Percentiles rank a stretch among this genome's conserved stretches.
Evolutionary conservation across 164 flowering plant genomes (phyloP).

Genomic region (Piper betle): DNA sequence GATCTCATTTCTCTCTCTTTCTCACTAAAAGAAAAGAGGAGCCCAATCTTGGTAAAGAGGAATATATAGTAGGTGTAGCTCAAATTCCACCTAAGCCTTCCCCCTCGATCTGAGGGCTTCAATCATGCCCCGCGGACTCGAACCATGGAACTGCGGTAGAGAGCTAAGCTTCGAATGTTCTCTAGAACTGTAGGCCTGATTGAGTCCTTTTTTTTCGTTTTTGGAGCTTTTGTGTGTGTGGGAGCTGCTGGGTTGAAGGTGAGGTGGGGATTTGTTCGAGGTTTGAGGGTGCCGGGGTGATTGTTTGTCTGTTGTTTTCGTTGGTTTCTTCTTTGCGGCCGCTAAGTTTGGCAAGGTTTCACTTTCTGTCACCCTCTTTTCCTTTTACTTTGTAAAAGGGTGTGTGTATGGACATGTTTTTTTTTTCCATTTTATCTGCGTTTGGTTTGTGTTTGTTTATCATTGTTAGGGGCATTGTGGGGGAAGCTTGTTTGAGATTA

Average conservation of each 20-base stretch:
- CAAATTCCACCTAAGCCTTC: slow-evolving; percentile 3
- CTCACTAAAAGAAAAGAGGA: not conserved
- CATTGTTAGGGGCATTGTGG: no score
- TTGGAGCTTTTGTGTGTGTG: not conserved
- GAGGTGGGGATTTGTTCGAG: slow-evolving; percentile 8
- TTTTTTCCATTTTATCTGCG: slow-evolving; percentile 6
- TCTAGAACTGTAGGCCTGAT: not conserved
- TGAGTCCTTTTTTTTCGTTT: slow-evolving; percentile 18
- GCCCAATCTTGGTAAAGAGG: slow-evolving; percentile 2
- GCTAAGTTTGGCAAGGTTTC: not conserved
- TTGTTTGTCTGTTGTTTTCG: slow-evolving; percentile 1
- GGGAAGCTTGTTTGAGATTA: no score
- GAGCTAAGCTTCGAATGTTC: slow-evolving; percentile 6
- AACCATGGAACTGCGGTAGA: slow-evolving; percentile 11
- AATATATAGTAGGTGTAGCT: slow-evolving; percentile 12
- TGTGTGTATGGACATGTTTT: slow-evolving; percentile 16
- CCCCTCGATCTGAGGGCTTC: slow-evolving; percentile 11
- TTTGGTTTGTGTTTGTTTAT: not conserved
- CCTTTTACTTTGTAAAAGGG: slow-evolving; percentile 10
- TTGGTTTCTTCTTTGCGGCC: not conserved
- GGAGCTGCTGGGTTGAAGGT: not conserved
- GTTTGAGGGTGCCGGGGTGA: slow-evolving; percentile 13
- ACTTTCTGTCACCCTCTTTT: not conserved
- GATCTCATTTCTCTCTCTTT: no score
- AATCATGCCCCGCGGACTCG: not conserved